These are phyloP conservation scores for Pseudogymnoascus sp. DNA, from an alignment of 2,329 filamentous ascomycete genomes.

Conservation along the genomic window DNA sequence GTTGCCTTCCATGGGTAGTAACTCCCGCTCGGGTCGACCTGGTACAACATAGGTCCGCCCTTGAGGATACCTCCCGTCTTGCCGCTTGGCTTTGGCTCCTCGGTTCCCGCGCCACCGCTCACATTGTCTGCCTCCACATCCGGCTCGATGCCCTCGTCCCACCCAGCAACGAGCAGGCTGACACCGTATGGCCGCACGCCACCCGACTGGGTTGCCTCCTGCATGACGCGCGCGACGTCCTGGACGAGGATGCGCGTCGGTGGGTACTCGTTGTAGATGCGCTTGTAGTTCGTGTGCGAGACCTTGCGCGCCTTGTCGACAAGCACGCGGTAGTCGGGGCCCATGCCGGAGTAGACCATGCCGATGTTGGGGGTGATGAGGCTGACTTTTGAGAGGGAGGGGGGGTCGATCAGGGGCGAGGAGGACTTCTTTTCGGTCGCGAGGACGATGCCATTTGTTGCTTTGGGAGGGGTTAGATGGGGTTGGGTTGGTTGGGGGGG, in stretches of 20 bases:
- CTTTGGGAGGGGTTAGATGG: constrained; percentile 36
- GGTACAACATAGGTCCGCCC: constrained; percentile 93
- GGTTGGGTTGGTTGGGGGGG: not conserved
- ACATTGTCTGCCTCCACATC: constrained; percentile 58
- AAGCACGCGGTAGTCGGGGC: constrained; percentile 92
- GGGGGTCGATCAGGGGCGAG: constrained; percentile 89
- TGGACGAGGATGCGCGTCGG: constrained; percentile 98
- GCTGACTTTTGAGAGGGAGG: constrained; percentile 93
- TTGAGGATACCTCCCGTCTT: constrained; percentile 96
- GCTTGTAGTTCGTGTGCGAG: constrained; percentile 97
- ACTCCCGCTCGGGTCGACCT: constrained; percentile 96
- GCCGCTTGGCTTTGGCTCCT: constrained; percentile 64
- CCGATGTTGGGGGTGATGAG: constrained; percentile 98
- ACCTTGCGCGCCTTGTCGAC: constrained; percentile 98
- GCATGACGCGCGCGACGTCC: constrained; percentile 95
- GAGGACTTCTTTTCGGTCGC: constrained; percentile 99
- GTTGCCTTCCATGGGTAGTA: constrained; percentile 99
- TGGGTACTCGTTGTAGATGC: constrained; percentile 99
- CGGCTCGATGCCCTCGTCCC: constrained; percentile 93
- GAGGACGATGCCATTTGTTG: constrained; percentile 96
- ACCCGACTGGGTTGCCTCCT: constrained; percentile 96
- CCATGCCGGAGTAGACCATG: constrained; percentile 99
- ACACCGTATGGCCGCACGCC: constrained; percentile 97
- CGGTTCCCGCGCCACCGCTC: constrained; percentile 41
- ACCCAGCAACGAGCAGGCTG: constrained; percentile 88